Conservation (phyloP, 331 rosid species). For the Pyrus hybrid region DNA sequence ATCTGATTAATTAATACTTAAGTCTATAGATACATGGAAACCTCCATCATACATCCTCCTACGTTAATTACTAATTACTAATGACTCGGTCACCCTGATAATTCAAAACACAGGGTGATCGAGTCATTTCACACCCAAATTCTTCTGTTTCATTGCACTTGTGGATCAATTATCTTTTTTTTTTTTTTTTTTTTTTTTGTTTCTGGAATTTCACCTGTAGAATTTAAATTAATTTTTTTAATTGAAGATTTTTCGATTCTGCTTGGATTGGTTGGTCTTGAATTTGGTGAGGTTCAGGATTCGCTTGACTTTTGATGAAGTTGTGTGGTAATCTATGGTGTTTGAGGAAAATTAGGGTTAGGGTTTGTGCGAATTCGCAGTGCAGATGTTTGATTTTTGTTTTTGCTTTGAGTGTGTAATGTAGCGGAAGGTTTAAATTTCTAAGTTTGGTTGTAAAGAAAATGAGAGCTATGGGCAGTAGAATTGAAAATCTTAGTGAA, state of each 20-base stretch:
- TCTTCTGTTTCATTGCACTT: neutral
- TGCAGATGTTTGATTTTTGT: neutral
- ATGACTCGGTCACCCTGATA: too few relatives aligned
- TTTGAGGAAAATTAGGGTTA: neutral
- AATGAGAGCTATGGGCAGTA: constrained; percentile 63
- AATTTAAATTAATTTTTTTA: neutral
- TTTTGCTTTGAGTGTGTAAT: constrained; percentile 23
- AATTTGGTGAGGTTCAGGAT: constrained; percentile 2
- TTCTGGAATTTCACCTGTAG: neutral
- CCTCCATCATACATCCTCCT: too few relatives aligned
- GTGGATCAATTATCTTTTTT: neutral
- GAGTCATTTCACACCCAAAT: neutral
- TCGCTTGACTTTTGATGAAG: neutral
- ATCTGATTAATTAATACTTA: too few relatives aligned
- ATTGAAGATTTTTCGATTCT: neutral
- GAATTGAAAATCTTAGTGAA: constrained; percentile 44
- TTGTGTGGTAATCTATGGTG: neutral
- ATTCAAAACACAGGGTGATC: neutral
- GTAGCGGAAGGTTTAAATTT: constrained; percentile 20
- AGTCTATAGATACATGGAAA: too few relatives aligned
- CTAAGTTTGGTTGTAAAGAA: constrained; percentile 21
- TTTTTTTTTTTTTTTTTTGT: too few relatives aligned
- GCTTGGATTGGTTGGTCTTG: neutral
- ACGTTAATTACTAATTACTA: too few relatives aligned
- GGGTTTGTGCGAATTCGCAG: neutral